Conservation (phyloP, 768 basidiomycete species). For the Lenzites betulinus region DNA sequence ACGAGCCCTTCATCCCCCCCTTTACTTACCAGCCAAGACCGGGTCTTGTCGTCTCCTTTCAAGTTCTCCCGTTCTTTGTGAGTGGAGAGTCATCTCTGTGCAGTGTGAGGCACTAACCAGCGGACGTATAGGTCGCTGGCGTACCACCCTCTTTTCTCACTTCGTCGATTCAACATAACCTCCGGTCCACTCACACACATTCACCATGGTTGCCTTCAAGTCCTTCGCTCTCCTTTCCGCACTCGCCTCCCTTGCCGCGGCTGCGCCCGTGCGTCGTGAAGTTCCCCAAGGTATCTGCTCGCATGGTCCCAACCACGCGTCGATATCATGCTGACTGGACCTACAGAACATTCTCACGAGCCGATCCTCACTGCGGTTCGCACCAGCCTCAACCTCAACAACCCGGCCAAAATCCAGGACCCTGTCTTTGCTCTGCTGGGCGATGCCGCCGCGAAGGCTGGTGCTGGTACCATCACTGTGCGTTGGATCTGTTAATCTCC, state of each 20-base stretch:
- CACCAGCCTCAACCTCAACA: slow-evolving; percentile 50
- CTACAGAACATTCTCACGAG: slow-evolving; percentile 66
- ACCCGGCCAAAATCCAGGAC: slow-evolving; percentile 60
- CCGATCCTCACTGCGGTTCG: slow-evolving; percentile 54
- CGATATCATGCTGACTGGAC: not conserved
- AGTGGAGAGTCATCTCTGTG: slow-evolving; percentile 4
- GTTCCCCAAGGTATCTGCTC: slow-evolving; percentile 59
- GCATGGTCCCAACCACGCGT: not conserved
- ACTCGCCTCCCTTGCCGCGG: slow-evolving; percentile 36
- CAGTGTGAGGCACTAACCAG: not conserved
- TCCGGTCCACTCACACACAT: slow-evolving; percentile 19
- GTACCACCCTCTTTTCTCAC: slow-evolving; percentile 13
- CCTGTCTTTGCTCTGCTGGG: slow-evolving; percentile 66
- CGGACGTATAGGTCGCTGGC: slow-evolving; percentile 22
- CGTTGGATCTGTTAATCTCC: slow-evolving; percentile 12
- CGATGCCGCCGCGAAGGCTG: slow-evolving; percentile 59
- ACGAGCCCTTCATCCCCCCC: not conserved
- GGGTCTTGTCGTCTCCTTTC: slow-evolving; percentile 48
- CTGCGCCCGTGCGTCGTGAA: slow-evolving; percentile 55
- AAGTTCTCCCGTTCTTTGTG: slow-evolving; percentile 34
- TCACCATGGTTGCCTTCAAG: slow-evolving; percentile 42
- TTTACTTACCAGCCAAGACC: slow-evolving; percentile 48
- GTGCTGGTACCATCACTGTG: slow-evolving; percentile 56
- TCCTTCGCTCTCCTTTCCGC: slow-evolving; percentile 39
- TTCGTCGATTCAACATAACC: slow-evolving; percentile 28